Percentiles rank a stretch among this genome's conserved stretches.
Evolutionary conservation across 495 filamentous ascomycete species (phyloP).

Genomic region (Friedmanniomyces endolithicus): DNA sequence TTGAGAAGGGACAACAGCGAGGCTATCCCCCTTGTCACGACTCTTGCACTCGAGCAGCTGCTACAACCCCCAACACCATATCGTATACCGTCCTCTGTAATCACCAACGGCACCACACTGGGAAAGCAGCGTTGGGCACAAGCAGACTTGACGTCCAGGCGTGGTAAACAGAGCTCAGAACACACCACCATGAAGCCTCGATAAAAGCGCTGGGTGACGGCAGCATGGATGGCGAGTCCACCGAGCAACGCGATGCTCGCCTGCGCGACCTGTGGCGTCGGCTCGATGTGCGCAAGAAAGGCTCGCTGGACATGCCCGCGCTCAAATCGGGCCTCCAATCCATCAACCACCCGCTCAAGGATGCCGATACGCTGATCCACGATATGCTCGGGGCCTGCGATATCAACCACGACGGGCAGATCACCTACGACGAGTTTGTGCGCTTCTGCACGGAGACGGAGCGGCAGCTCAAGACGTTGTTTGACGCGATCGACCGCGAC

Average conservation of each 20-base stretch:
- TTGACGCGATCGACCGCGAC: slow-evolving; percentile 76
- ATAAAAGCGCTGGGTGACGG: slow-evolving; percentile 4
- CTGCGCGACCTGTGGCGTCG: slow-evolving; percentile 68
- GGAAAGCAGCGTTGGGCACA: neutral
- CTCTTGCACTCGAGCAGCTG: no score
- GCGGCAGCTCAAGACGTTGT: slow-evolving; percentile 63
- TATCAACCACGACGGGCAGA: slow-evolving; percentile 72
- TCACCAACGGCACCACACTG: neutral
- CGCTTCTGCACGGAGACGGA: slow-evolving; percentile 79
- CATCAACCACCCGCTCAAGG: slow-evolving; percentile 92
- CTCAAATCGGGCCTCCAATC: slow-evolving; percentile 72
- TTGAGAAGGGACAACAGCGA: neutral
- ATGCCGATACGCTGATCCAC: slow-evolving; percentile 75
- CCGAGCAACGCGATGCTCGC: slow-evolving; percentile 60
- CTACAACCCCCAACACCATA: no score
- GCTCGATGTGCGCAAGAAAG: slow-evolving; percentile 62
- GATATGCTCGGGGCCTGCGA: slow-evolving; percentile 72
- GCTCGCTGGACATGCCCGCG: slow-evolving; percentile 68
- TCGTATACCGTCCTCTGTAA: neutral
- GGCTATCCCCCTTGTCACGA: neutral
- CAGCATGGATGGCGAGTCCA: slow-evolving; percentile 30
- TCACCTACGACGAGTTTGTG: slow-evolving; percentile 85
- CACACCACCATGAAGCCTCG: slow-evolving; percentile 17
- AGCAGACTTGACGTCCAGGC: neutral
- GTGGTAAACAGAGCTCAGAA: neutral